Conservation (phyloP, 2,329 filamentous ascomycete genomes). For the Xylariales sp. region DNA sequence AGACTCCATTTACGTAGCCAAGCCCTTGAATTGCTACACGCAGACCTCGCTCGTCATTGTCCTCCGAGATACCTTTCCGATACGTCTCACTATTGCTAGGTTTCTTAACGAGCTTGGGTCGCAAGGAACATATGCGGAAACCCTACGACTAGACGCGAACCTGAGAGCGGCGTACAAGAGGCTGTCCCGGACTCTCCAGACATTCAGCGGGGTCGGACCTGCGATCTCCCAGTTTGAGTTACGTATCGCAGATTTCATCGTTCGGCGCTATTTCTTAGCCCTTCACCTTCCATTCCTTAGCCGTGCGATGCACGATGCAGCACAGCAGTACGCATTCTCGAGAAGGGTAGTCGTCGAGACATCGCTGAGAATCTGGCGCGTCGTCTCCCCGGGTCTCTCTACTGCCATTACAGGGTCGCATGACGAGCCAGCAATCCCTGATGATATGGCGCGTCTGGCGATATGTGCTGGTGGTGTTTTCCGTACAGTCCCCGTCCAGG, state of each 20-base stretch:
- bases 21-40: slow-evolving; percentile 30
- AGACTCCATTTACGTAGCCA: slow-evolving; percentile 12
- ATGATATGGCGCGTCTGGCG: slow-evolving; percentile 34
- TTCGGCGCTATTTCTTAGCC: slow-evolving; percentile 49
- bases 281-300: slow-evolving; percentile 51
- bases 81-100: slow-evolving; percentile 36
- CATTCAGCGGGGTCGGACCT: slow-evolving; percentile 12
- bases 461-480: slow-evolving; percentile 37
- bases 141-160: slow-evolving; percentile 37
- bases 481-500: slow-evolving; percentile 28
- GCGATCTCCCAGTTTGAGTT: slow-evolving; percentile 34
- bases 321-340: slow-evolving; percentile 49
- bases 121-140: slow-evolving; percentile 37
- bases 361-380: slow-evolving; percentile 41
- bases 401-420: background rate
- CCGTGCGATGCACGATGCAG: slow-evolving; percentile 33
- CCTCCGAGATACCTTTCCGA: slow-evolving; percentile 36
- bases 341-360: slow-evolving; percentile 43
- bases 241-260: slow-evolving; percentile 43
- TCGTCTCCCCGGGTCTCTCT: slow-evolving; percentile 27
- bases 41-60: slow-evolving; percentile 47
- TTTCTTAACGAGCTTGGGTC: slow-evolving; percentile 39
- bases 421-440: background rate
- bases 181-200: slow-evolving; percentile 30
- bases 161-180: slow-evolving; percentile 38